Conservation (phyloP, 345 rosid genomes). For the Dovyalis caffra region DNA sequence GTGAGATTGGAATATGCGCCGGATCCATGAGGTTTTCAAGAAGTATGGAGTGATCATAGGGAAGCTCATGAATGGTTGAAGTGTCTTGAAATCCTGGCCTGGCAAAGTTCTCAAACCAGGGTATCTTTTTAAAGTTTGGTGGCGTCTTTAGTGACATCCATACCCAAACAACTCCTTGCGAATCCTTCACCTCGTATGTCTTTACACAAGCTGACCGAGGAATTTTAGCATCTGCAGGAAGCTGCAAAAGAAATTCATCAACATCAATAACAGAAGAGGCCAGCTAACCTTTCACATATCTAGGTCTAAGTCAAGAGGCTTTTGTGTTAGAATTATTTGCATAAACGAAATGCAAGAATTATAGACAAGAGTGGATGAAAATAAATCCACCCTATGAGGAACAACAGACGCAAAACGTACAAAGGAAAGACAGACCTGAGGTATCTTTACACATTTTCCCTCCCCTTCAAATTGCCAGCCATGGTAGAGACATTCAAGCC, state of each 20-base stretch:
- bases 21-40: conserved; percentile 99
- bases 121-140: conserved; percentile 59
- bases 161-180: conserved; percentile 95
- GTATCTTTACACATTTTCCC: conserved; percentile 89
- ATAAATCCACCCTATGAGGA: too few relatives aligned
- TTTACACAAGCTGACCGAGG: conserved; percentile 77
- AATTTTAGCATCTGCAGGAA: conserved; percentile 73
- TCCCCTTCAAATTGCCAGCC: conserved; percentile 97
- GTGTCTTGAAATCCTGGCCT: conserved; percentile 73
- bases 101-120: conserved; percentile 87
- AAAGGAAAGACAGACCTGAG: conserved; percentile 55
- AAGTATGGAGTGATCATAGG: conserved; percentile 92
- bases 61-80: conserved; percentile 82
- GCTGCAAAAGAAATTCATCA: conserved; percentile 38
- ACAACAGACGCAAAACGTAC: neutral
- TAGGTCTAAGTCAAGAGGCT: too few relatives aligned
- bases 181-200: conserved; percentile 70
- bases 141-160: conserved; percentile 84
- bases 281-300: too few relatives aligned
- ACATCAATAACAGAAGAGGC: neutral
- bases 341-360: neutral
- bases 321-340: too few relatives aligned
- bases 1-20: conserved; percentile 91
- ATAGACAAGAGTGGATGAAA: neutral
- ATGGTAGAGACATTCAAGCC: conserved; percentile 90